phyloP scores from a whole-genome alignment of 2,329 filamentous ascomycete species.

The Penicillium brasilianum region DNA sequence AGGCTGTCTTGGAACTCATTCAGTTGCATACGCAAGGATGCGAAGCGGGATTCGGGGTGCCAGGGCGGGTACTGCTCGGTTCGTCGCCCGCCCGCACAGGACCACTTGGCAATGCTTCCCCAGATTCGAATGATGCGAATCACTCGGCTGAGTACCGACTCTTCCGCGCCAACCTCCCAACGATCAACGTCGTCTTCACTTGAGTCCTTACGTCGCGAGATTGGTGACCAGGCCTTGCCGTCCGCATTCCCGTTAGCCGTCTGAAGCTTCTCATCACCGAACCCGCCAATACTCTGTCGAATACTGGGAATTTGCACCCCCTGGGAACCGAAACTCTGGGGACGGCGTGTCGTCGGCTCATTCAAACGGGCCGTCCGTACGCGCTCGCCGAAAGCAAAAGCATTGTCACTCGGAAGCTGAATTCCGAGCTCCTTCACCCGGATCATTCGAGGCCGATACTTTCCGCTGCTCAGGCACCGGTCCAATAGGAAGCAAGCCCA shows the following conservation, averaged over 20 bases:
- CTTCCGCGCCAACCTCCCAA: conserved; percentile 59
- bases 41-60: conserved; percentile 57
- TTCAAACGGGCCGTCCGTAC: conserved; percentile 57
- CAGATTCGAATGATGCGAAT: conserved; percentile 62
- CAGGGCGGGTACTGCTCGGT: conserved; percentile 58
- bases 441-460: conserved; percentile 60
- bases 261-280: conserved; percentile 46
- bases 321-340: conserved; percentile 48
- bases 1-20: conserved; percentile 57
- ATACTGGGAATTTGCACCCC: conserved; percentile 50
- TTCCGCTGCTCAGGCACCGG: conserved; percentile 60
- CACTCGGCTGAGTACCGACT: conserved; percentile 60
- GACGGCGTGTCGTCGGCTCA: conserved; percentile 47
- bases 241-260: conserved; percentile 38
- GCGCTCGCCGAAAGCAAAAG: conserved; percentile 61
- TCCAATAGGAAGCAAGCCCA: conserved; percentile 65
- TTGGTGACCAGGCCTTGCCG: conserved; percentile 46
- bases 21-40: conserved; percentile 52
- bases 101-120: conserved; percentile 62
- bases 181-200: conserved; percentile 52
- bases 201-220: conserved; percentile 46
- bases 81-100: conserved; percentile 59
- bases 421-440: conserved; percentile 57
- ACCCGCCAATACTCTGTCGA: conserved; percentile 46
- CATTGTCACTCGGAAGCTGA: conserved; percentile 61